Evolutionary conservation across 1,284 basidiomycete species (phyloP).

Genomic region (Cerrena zonata): DNA sequence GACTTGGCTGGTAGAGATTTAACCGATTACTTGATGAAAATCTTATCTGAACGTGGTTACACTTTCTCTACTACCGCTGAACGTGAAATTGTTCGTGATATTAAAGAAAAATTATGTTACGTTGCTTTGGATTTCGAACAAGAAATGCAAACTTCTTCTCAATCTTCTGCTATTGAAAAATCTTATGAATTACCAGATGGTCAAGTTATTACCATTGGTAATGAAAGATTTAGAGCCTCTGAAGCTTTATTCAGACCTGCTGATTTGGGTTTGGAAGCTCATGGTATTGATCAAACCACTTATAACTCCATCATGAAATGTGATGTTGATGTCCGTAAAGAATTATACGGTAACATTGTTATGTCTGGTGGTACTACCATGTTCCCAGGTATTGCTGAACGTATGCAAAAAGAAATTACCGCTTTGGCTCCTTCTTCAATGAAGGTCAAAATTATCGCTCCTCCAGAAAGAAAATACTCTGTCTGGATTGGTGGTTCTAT

Average conservation of each 20-base stretch:
- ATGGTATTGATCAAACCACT: conserved; percentile 95
- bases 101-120: conserved; percentile 98
- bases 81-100: conserved; percentile 93
- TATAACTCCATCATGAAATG: conserved; percentile 88
- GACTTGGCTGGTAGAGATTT: conserved; percentile 94
- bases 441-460: conserved; percentile 95
- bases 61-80: conserved; percentile 91
- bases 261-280: conserved; percentile 87
- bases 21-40: conserved; percentile 89
- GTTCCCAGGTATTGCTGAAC: conserved; percentile 95
- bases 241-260: conserved; percentile 97
- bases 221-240: conserved; percentile 94
- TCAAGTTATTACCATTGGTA: conserved; percentile 94
- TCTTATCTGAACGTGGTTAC: conserved; percentile 91
- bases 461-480: conserved; percentile 89
- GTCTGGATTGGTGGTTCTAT: conserved; percentile 99
- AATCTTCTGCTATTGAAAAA: conserved; percentile 90
- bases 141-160: conserved; percentile 88
- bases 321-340: conserved; percentile 79
- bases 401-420: conserved; percentile 97
- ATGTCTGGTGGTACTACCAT: conserved; percentile 95
- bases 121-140: conserved; percentile 96
- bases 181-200: conserved; percentile 94
- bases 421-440: conserved; percentile 78
- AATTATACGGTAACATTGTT: conserved; percentile 90